Base-by-base conservation (phyloP, 768 basidiomycete species). In the Psilocybe sp. region DNA sequence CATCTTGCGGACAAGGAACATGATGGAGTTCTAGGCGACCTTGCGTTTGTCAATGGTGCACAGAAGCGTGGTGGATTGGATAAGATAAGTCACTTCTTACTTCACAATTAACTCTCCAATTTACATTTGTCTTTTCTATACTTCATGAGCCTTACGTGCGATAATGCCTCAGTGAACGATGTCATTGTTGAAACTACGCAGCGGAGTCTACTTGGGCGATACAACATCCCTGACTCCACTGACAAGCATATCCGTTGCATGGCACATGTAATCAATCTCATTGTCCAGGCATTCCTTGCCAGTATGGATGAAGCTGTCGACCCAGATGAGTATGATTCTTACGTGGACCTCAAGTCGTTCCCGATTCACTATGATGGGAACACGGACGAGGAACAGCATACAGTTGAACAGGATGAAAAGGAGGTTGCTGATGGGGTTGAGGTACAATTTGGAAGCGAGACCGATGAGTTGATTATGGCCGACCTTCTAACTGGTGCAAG, bases 241-340 rank as follows among this genome's bases (percentile, higher is more conserved):
- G 60, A 68, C 41, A 59, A 59, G n/a, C 70, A 71, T 18, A 68
- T 71, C 18, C 64, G 60, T 1, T 73, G 70, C 42, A 40, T 73
- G 4, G 59, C 60, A 0, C 69, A 72, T 50, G 67, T 71, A 15
- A 57, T 70, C 39, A 72, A 72, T 43, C 63, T 74, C n/a, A 61
- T 70, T 8, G 67, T 70, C 2, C 71, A 73, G 54, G 57, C 61
- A 8, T 52, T 70, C n/a, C 58, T 73, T 1, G 18, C 40, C 28
- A 46, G 19, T 0, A 46, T 68, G 2, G 50, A 48, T 6, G 66
- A 70, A 46, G 66, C 58, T 1, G 60, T 61, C 14, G 57, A 65
- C 46, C 63, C 64, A 0, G 64, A 66, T 7, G 28, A 44, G 0
- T 38, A 37, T 1, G 69, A 72, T 48, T 66, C 60, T 14, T 71